Evolutionary conservation across 768 basidiomycete species (phyloP), one percentile per base, ranked within the genome.

Genomic region (Ephemerocybe angulata): DNA sequence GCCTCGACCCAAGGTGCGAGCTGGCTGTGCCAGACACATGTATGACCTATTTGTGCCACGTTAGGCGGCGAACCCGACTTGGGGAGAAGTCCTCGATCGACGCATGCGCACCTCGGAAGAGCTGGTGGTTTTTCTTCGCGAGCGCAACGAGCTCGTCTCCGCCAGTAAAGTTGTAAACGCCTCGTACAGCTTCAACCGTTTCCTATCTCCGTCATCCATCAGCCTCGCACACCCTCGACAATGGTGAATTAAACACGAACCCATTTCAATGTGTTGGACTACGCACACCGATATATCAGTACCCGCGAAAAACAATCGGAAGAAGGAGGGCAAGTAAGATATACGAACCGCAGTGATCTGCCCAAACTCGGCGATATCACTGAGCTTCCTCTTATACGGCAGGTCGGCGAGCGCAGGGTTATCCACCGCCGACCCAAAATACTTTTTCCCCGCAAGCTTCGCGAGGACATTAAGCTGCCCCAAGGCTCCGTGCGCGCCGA

Each of bases 191-290:
- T 60, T 84, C 81, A 5, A 79, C 82, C 7, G 79, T 77, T 55
- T 80, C 79, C 81, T 82, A 52, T 3, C 7, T 55, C 24, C 17
- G 30, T 13, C 6, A 24, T 22, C 31, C 25, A 41, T 24, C 19
- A 40, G n/a, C 33, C n/a, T 38, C 50, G 17, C 10, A 29, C 0
- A n/a, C n/a, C n/a, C n/a, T n/a, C n/a, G n/a, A n/a, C n/a, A n/a
- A n/a, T n/a, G n/a, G n/a, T n/a, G n/a, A n/a, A n/a, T n/a, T n/a
- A n/a, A n/a, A n/a, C n/a, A n/a, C 66, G 21, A 59, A 76, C 79
- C 80, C 80, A 82, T 76, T 83, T 82, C 80, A 82, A 80, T 55
- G 72, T 76, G 59, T 82, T 82, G 6, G 69, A 65, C 69, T 70
- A 41, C 0, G 38, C 21, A 11, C 29, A 52, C 17, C 29, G 52